Percentiles rank a stretch among this genome's conserved stretches.
These are phyloP conservation scores for Phytopythium oedochilum DNA, from an alignment of 352 stramenopile species.

Conservation along the genomic window DNA sequence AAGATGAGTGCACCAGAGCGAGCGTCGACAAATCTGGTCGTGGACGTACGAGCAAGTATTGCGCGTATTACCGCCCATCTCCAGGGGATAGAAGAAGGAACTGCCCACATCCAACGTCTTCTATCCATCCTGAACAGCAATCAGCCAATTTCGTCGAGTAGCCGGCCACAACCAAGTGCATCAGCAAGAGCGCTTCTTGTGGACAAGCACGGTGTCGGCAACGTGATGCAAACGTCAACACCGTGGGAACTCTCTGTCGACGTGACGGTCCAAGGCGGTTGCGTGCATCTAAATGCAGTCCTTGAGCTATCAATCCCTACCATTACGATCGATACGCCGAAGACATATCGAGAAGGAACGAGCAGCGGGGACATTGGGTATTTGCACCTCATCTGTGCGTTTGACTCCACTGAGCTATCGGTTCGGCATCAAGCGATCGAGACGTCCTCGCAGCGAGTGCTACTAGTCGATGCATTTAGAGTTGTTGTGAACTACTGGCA, in stretches of 20 bases:
- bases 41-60: conserved; percentile 9
- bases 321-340: conserved; percentile 17
- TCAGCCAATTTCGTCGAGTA: no score
- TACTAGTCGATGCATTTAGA: conserved; percentile 11
- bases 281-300: conserved; percentile 23
- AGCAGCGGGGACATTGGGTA: background rate
- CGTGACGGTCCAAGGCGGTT: conserved; percentile 17
- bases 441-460: background rate
- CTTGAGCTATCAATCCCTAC: conserved; percentile 17
- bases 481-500: conserved; percentile 18
- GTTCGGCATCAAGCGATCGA: background rate
- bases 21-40: background rate
- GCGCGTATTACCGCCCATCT: conserved; percentile 14
- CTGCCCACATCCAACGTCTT: background rate
- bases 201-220: background rate
- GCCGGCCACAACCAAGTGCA: background rate
- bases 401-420: background rate
- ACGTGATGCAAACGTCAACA: conserved; percentile 9
- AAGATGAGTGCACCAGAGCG: background rate
- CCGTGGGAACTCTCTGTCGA: conserved; percentile 21
- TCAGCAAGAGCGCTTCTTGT: background rate
- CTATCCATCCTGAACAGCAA: background rate
- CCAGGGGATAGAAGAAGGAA: conserved; percentile 11
- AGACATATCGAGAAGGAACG: conserved; percentile 3
- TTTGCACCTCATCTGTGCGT: background rate